Conservation (phyloP, 208 protist species). For the Trypanosomatidae sp. region DNA sequence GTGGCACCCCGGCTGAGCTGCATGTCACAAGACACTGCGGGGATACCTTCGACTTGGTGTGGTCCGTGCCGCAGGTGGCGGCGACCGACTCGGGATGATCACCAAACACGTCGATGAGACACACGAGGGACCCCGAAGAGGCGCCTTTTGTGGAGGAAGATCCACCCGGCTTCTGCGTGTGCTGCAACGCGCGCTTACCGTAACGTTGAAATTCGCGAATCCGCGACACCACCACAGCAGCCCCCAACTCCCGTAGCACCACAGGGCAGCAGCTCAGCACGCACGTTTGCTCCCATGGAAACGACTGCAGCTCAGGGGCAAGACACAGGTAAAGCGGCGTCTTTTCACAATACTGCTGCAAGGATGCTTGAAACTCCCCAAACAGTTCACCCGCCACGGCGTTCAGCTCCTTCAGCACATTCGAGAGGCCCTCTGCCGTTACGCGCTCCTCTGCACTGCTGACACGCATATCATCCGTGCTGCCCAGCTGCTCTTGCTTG, state of each 20-base stretch:
- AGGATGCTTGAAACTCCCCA: conserved; percentile 36
- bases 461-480: conserved; percentile 11
- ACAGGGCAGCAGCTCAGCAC: conserved; percentile 40
- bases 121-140: conserved; percentile 19
- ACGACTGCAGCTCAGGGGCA: conserved; percentile 55
- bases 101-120: conserved; percentile 67
- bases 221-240: conserved; percentile 39
- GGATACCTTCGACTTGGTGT: conserved; percentile 27
- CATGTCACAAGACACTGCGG: conserved; percentile 43
- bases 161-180: conserved; percentile 1
- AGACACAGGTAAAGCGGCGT: conserved; percentile 71
- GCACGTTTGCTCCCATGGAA: conserved; percentile 62
- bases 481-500: conserved; percentile 11
- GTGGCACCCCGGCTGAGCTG: conserved; percentile 27
- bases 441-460: conserved; percentile 31
- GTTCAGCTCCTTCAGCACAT: conserved; percentile 22
- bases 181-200: conserved; percentile 11
- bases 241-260: conserved; percentile 66
- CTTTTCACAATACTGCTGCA: conserved; percentile 36
- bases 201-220: conserved; percentile 11
- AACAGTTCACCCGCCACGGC: conserved; percentile 30
- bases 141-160: conserved; percentile 7
- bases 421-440: conserved; percentile 26
- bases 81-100: conserved; percentile 45
- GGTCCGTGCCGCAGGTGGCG: conserved; percentile 30